Conservation (phyloP, 1,139 yeast species). For the Debaryomyces subglobosus region DNA sequence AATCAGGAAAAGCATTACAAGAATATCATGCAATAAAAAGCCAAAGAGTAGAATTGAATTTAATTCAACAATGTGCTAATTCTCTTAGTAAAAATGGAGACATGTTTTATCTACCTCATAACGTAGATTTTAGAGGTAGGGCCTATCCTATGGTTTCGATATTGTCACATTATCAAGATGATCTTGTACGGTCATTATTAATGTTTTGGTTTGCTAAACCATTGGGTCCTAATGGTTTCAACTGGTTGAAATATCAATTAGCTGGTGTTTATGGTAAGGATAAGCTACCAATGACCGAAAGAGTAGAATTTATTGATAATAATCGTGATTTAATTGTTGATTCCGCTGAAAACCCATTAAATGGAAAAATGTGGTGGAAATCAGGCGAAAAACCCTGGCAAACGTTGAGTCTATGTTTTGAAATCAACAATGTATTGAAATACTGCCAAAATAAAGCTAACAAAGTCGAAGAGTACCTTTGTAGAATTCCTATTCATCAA, state of each 20-base stretch:
- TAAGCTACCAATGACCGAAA: slow-evolving; percentile 26
- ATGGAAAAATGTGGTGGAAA: slow-evolving; percentile 38
- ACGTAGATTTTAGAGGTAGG: slow-evolving; percentile 47
- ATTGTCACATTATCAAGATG: slow-evolving; percentile 42
- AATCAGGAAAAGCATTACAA: slow-evolving; percentile 8
- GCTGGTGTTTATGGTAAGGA: slow-evolving; percentile 40
- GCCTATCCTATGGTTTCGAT: slow-evolving; percentile 43
- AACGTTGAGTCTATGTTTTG: slow-evolving; percentile 39
- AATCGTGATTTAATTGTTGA: slow-evolving; percentile 25
- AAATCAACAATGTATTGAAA: slow-evolving; percentile 26
- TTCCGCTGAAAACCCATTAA: slow-evolving; percentile 34
- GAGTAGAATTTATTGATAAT: slow-evolving; percentile 31
- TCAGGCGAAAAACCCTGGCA: slow-evolving; percentile 48
- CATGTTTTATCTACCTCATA: slow-evolving; percentile 42
- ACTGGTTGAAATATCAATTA: slow-evolving; percentile 47
- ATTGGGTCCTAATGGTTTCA: slow-evolving; percentile 37
- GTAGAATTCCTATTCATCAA: slow-evolving; percentile 45
- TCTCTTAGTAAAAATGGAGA: slow-evolving; percentile 39
- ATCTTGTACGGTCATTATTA: slow-evolving; percentile 35
- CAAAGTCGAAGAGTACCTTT: slow-evolving; percentile 24
- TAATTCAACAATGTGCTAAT: slow-evolving; percentile 26
- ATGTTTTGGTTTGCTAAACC: slow-evolving; percentile 45
- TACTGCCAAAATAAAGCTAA: slow-evolving; percentile 19
- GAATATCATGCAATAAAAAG: slow-evolving; percentile 21
- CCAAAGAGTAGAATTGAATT: slow-evolving; percentile 26